Conservation (phyloP, 1,284 basidiomycete species). For the Heterobasidion parviporum region DNA sequence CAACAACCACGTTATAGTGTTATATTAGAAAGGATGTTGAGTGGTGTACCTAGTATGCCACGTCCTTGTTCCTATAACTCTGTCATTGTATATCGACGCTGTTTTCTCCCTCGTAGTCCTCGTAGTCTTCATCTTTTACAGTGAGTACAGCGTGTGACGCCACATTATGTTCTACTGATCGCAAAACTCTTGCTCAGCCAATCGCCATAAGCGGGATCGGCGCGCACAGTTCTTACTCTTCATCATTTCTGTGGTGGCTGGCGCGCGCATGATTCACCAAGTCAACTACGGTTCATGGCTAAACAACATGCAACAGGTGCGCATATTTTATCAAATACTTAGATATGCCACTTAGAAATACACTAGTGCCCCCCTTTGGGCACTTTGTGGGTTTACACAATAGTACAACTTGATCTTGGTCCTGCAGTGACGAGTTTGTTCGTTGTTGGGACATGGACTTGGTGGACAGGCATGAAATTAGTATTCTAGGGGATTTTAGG, state of each 20-base stretch:
- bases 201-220: constrained; percentile 49
- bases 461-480: constrained; percentile 51
- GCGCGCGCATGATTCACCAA: constrained; percentile 61
- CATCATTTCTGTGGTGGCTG: constrained; percentile 44
- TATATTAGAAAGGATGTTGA: constrained; percentile 45
- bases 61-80: neutral
- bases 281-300: constrained; percentile 59
- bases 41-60: constrained; percentile 60
- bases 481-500: constrained; percentile 13
- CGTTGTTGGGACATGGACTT: constrained; percentile 44
- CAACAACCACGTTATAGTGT: constrained; percentile 38
- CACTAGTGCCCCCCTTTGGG: constrained; percentile 62
- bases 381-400: constrained; percentile 66
- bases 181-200: constrained; percentile 32
- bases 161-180: neutral
- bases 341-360: neutral
- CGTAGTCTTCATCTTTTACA: constrained; percentile 69
- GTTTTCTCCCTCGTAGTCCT: constrained; percentile 38
- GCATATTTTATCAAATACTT: constrained; percentile 9
- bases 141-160: constrained; percentile 31
- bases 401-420: constrained; percentile 57
- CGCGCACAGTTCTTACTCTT: constrained; percentile 50
- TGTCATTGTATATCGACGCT: neutral
- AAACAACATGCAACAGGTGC: constrained; percentile 65
- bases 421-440: constrained; percentile 52